A percentile compares a stretch with the other conserved stretches of the same genome.
These are phyloP conservation scores for Pseudogymnoascus sp. DNA, from an alignment of 2,329 filamentous ascomycete species.

Conservation along the genomic window DNA sequence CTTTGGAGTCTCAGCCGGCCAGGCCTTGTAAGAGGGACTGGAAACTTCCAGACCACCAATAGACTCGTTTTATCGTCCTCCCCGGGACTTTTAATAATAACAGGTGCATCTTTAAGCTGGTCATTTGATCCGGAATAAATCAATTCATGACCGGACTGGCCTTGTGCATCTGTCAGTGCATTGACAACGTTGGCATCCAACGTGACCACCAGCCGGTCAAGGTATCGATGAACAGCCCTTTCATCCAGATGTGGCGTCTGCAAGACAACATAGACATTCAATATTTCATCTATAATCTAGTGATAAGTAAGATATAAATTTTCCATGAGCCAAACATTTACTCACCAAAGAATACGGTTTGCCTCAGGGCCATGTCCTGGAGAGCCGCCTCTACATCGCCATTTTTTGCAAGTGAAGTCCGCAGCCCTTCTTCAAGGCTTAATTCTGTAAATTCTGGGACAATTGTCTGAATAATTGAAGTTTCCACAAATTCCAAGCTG, in stretches of 20 bases:
- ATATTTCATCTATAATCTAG: constrained; percentile 61
- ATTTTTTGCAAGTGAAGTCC: constrained; percentile 28
- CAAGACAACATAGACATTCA: constrained; percentile 61
- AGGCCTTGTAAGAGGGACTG: constrained; percentile 51
- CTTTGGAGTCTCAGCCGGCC: constrained; percentile 55
- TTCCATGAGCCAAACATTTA: constrained; percentile 24
- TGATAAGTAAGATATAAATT: constrained; percentile 40
- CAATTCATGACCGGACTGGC: constrained; percentile 45
- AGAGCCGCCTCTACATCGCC: constrained; percentile 26
- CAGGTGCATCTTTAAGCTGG: constrained; percentile 43
- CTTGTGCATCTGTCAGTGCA: constrained; percentile 33
- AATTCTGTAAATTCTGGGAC: constrained; percentile 51
- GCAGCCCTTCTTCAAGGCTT: constrained; percentile 45
- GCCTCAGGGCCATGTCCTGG: constrained; percentile 53
- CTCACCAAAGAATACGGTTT: constrained; percentile 66
- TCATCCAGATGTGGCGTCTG: constrained; percentile 55
- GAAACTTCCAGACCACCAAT: constrained; percentile 53
- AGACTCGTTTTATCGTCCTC: constrained; percentile 35
- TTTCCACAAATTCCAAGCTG: constrained; percentile 45
- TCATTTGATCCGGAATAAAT: constrained; percentile 51
- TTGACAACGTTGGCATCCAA: constrained; percentile 62
- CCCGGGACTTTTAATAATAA: constrained; percentile 38
- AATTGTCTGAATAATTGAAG: constrained; percentile 53
- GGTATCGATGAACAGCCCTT: constrained; percentile 47
- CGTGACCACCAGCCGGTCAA: constrained; percentile 56